These are phyloP conservation scores for Suhomyces sp. DNA, from an alignment of 805 yeast genomes.

Conservation along the genomic window DNA sequence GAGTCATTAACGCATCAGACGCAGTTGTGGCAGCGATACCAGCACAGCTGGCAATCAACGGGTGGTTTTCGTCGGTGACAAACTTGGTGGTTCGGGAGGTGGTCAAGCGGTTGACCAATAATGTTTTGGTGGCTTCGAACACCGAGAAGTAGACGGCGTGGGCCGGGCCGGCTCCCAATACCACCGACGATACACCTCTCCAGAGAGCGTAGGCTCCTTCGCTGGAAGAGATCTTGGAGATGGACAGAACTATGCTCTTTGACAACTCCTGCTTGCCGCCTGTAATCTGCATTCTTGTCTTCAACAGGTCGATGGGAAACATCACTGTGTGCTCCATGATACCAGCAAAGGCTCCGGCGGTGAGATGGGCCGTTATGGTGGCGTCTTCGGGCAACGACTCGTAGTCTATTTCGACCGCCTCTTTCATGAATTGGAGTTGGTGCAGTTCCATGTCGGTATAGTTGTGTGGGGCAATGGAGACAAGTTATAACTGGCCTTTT, in stretches of 20 bases:
- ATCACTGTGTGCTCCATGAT: constrained; percentile 96
- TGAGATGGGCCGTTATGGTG: constrained; percentile 72
- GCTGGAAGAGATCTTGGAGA: constrained; percentile 71
- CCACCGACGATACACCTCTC: constrained; percentile 91
- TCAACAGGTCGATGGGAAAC: constrained; percentile 96
- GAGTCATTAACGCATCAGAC: constrained; percentile 95
- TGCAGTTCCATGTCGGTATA: constrained; percentile 18
- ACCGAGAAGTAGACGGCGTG: constrained; percentile 97
- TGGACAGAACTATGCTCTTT: constrained; percentile 58
- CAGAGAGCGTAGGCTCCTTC: constrained; percentile 89
- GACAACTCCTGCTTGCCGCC: constrained; percentile 14
- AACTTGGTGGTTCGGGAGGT: constrained; percentile 34
- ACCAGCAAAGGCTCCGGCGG: constrained; percentile 98
- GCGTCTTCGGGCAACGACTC: constrained; percentile 90
- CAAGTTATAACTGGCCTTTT: not conserved
- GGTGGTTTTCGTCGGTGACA: constrained; percentile 67
- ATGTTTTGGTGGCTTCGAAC: constrained; percentile 74
- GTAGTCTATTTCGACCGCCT: constrained; percentile 68
- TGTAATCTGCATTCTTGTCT: constrained; percentile 88
- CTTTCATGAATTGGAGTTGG: constrained; percentile 23
- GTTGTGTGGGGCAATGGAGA: not conserved
- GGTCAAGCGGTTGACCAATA: constrained; percentile 44
- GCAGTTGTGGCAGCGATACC: constrained; percentile 93
- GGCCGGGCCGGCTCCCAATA: constrained; percentile 98
- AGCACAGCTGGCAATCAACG: constrained; percentile 78